phyloP scores from a whole-genome alignment of 208 protist species.

The Trypanosoma melophagium region DNA sequence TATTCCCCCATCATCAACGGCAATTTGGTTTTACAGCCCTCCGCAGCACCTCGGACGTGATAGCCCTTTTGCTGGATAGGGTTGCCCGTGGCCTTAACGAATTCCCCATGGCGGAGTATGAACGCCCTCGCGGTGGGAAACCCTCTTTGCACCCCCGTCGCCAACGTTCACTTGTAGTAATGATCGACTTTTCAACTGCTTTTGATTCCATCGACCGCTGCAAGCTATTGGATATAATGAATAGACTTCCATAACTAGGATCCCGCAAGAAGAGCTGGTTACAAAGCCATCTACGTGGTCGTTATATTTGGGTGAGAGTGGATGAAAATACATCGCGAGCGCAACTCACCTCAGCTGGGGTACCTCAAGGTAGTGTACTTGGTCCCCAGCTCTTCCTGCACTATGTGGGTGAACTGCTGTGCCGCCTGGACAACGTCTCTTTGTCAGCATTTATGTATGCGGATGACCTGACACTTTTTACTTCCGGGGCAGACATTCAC shows the following conservation, averaged over 20 bases:
- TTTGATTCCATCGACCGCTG: neutral
- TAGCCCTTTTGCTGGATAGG: neutral
- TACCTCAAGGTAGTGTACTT: slow-evolving; percentile 2
- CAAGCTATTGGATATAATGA: neutral
- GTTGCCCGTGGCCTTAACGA: neutral
- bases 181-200: slow-evolving; percentile 1
- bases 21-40: neutral
- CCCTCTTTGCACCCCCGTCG: neutral
- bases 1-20: neutral
- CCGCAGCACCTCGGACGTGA: neutral
- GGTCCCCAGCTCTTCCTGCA: neutral
- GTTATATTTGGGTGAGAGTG: neutral
- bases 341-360: neutral
- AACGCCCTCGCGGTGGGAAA: neutral
- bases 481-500: neutral
- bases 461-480: neutral
- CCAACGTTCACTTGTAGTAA: neutral
- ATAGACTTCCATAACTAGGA: neutral
- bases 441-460: neutral
- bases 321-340: neutral
- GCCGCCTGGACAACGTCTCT: neutral
- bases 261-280: neutral
- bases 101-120: neutral
- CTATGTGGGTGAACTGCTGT: neutral
- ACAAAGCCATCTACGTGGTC: neutral